Base-by-base conservation (phyloP, 2,329 filamentous ascomycete species). In the Scytalidium sp. region DNA sequence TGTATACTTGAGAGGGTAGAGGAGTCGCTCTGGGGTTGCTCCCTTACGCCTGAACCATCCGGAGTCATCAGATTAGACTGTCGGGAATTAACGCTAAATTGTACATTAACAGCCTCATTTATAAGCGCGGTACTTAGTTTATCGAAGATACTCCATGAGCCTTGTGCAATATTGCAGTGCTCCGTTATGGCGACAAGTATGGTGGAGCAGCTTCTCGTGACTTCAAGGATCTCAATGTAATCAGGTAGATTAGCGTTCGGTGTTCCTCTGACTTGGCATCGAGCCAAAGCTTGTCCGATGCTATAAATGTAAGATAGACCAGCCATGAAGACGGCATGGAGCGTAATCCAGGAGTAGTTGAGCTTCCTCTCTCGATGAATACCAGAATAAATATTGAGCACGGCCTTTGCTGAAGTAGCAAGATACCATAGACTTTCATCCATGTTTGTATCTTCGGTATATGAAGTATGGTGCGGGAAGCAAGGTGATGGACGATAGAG, bases 341-440 rank as follows among this genome's bases (percentile, higher is more conserved):
- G 66, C 0, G 74, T 74, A 22, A 76, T 69, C 72, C 73, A 76
- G 0, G 68, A 70, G 36, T 70, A 76, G 53, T 76, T 76, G 49
- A 76, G 70, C 40, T 69, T 70, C 3, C 70, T 62, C 0, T 69
- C 70, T 7, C 68, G 66, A 43, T 75, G 71, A 0, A 77, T 54
- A n/a, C 65, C 67, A 1, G 73, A 65, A 45, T 76, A 76, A 0
- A 73, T 57, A 1, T 60, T 65, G 43, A 76, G 74, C 0, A 69
- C 58, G 10, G 70, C 62, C 19, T 65, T 60, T 1, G 71, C 63
- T 0, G 72, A 68, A 15, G 64, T 60, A 41, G 69, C 73, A 15
- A 73, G 66, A 21, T 64, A 62, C 25, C 25, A 29, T 29, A 29
- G 13, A 10, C n/a, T 22, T 9, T 21, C 17, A 19, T 43, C 20